These are phyloP conservation scores for Moelleriella libera DNA, from an alignment of 2,329 filamentous ascomycete species.

Conservation along the genomic window DNA sequence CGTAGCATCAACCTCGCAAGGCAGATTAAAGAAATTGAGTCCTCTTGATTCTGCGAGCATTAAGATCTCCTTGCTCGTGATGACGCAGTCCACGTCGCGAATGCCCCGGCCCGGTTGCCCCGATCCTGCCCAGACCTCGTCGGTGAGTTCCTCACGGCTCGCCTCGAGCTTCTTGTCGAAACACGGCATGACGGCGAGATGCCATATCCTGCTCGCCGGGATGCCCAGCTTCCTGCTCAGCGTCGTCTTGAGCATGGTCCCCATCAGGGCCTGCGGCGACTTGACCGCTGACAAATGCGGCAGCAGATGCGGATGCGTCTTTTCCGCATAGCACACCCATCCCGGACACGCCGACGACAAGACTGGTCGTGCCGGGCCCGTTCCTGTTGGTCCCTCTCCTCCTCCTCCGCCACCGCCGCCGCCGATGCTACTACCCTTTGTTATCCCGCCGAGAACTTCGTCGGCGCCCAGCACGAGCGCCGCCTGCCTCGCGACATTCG, in stretches of 20 bases:
- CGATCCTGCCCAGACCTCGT: slow-evolving; percentile 52
- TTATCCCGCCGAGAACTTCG: slow-evolving; percentile 38
- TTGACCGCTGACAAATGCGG: slow-evolving; percentile 85
- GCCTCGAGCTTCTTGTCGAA: slow-evolving; percentile 99
- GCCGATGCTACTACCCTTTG: slow-evolving; percentile 3
- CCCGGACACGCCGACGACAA: slow-evolving; percentile 87
- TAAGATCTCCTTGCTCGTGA: slow-evolving; percentile 87
- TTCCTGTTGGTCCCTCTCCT: background rate
- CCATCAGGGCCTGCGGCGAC: slow-evolving; percentile 83
- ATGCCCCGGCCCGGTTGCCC: slow-evolving; percentile 39
- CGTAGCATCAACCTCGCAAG: slow-evolving; percentile 23
- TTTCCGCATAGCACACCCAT: slow-evolving; percentile 98
- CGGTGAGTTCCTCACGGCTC: slow-evolving; percentile 81
- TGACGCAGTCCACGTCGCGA: slow-evolving; percentile 92
- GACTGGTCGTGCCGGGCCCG: slow-evolving; percentile 37
- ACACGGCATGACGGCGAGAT: slow-evolving; percentile 92
- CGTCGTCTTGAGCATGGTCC: slow-evolving; percentile 78
- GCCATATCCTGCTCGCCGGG: slow-evolving; percentile 73
- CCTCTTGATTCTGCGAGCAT: slow-evolving; percentile 73
- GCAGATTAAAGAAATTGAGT: slow-evolving; percentile 59
- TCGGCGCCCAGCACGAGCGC: slow-evolving; percentile 69
- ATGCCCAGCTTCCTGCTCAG: slow-evolving; percentile 61
- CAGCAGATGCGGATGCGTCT: slow-evolving; percentile 87
- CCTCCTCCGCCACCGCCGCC: background rate
- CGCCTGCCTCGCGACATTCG: slow-evolving; percentile 67